Percentiles rank a stretch among this genome's conserved stretches.
Conservation (phyloP, 164 flowering plant species). For the Akebia trifoliata region DNA sequence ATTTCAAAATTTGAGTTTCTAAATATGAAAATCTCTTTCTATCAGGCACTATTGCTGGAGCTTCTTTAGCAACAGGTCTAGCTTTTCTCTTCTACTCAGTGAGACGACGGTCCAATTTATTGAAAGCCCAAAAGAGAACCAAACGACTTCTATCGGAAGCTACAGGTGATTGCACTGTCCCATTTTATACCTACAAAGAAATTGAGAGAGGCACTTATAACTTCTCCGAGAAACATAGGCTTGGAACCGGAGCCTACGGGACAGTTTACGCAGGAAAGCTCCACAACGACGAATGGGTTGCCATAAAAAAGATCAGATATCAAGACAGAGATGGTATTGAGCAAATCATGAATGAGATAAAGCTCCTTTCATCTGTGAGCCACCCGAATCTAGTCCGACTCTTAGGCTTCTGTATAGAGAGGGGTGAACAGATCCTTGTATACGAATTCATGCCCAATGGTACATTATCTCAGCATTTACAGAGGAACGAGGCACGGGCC, state of each 20-base stretch:
- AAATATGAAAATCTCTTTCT: no score
- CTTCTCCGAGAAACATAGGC: constrained; percentile 60
- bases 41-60: constrained; percentile 51
- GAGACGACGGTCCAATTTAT: constrained; percentile 14
- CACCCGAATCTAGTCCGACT: constrained; percentile 82
- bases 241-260: constrained; percentile 86
- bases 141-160: constrained; percentile 43
- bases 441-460: constrained; percentile 96
- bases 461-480: constrained; percentile 73
- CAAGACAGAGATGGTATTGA: constrained; percentile 51
- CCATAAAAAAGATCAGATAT: constrained; percentile 63
- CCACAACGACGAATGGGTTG: constrained; percentile 54
- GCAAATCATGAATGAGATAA: constrained; percentile 80
- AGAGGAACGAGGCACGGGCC: constrained; percentile 52
- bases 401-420: constrained; percentile 68
- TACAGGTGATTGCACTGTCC: constrained; percentile 39
- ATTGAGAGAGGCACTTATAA: constrained; percentile 66
- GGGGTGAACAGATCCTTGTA: constrained; percentile 70
- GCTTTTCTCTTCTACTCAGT: constrained; percentile 20
- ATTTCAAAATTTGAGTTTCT: no score
- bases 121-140: constrained; percentile 18
- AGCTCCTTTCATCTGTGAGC: constrained; percentile 66
- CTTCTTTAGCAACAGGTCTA: constrained; percentile 31
- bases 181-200: constrained; percentile 61
- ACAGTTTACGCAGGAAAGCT: constrained; percentile 83